Conservation (phyloP, 441 rosid species). For the Omphalea diandra region DNA sequence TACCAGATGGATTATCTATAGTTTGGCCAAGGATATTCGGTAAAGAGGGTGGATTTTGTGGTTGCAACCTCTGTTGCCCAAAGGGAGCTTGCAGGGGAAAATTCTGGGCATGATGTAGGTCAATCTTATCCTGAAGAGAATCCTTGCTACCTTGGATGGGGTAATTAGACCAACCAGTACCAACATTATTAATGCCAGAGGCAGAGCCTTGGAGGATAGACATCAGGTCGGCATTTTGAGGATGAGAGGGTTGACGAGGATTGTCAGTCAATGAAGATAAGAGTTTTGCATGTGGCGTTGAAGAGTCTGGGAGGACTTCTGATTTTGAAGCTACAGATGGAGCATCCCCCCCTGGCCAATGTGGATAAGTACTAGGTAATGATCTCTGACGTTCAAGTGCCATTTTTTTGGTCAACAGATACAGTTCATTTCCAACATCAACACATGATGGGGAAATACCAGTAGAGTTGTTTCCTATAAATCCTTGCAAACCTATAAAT, state of each 20-base stretch:
- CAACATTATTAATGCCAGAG: slow-evolving; percentile 51
- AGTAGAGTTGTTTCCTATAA: slow-evolving; percentile 49
- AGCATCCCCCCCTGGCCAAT: slow-evolving; percentile 80
- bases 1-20: slow-evolving; percentile 49
- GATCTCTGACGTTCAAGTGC: slow-evolving; percentile 78
- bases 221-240: slow-evolving; percentile 73
- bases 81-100: slow-evolving; percentile 59
- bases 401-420: slow-evolving; percentile 73
- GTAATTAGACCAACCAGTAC: slow-evolving; percentile 63
- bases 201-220: slow-evolving; percentile 75
- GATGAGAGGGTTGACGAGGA: slow-evolving; percentile 45
- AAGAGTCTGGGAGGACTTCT: slow-evolving; percentile 51
- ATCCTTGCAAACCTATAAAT: slow-evolving; percentile 65
- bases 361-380: slow-evolving; percentile 49
- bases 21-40: slow-evolving; percentile 64
- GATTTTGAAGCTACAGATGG: slow-evolving; percentile 55
- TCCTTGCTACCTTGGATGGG: slow-evolving; percentile 51
- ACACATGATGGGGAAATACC: slow-evolving; percentile 43
- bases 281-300: slow-evolving; percentile 37
- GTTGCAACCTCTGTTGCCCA: slow-evolving; percentile 68
- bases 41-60: slow-evolving; percentile 46
- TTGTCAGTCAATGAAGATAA: slow-evolving; percentile 38
- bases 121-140: slow-evolving; percentile 59
- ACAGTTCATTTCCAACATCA: slow-evolving; percentile 63
- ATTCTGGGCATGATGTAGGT: slow-evolving; percentile 49